These are phyloP conservation scores for Leptographium flavum DNA, from an alignment of 2,329 filamentous ascomycete genomes.

Conservation along the genomic window DNA sequence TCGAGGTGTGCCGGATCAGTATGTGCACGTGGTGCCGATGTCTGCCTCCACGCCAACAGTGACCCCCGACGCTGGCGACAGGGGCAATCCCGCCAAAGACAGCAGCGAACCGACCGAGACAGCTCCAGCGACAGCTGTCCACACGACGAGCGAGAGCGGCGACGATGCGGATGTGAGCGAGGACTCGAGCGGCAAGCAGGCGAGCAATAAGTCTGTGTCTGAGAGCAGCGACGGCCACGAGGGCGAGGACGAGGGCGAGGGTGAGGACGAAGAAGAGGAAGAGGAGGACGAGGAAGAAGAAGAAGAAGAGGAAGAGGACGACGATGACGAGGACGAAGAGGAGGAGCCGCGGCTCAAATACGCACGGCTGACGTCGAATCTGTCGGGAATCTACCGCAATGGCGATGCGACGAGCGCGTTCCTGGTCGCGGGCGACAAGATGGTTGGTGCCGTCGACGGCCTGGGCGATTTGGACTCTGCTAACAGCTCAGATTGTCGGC, in stretches of 20 bases:
- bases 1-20: neutral
- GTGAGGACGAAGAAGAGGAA: constrained; percentile 11
- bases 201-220: too few species aligned
- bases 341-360: constrained; percentile 95
- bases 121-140: neutral
- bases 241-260: constrained; percentile 8
- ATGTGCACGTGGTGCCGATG: constrained; percentile 6
- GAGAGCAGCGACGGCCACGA: constrained; percentile 13
- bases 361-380: constrained; percentile 65
- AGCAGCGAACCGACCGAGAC: neutral
- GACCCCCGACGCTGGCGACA: constrained; percentile 4
- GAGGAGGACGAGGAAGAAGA: constrained; percentile 30
- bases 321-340: constrained; percentile 72
- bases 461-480: too few species aligned
- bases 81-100: neutral
- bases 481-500: constrained; percentile 54
- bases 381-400: constrained; percentile 77
- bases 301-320: constrained; percentile 46
- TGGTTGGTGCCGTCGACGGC: constrained; percentile 45
- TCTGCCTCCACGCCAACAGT: constrained; percentile 9
- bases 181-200: neutral
- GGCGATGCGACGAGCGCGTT: constrained; percentile 90
- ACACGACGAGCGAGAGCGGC: neutral
- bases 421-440: constrained; percentile 85
- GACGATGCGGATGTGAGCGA: too few species aligned